Evolutionary conservation across 768 basidiomycete genomes (phyloP).

Genomic region (Hortiboletus flavorubellus): DNA sequence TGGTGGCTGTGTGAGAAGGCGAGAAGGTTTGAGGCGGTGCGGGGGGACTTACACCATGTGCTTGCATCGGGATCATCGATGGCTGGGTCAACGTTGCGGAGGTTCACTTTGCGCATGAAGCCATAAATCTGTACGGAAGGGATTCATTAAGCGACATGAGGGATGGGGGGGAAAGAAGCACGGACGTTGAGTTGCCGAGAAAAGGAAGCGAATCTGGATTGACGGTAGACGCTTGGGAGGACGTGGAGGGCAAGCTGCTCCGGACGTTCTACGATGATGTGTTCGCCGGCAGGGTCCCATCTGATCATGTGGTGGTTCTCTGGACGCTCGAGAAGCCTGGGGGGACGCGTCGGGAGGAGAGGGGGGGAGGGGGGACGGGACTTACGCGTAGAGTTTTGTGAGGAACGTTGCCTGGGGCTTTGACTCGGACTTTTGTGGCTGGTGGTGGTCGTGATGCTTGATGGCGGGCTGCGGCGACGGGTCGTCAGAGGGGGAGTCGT

Average conservation of each 20-base stretch:
- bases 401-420: constrained; percentile 95
- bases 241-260: constrained; percentile 93
- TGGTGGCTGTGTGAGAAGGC: constrained; percentile 34
- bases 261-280: constrained; percentile 93
- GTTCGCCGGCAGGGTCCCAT: constrained; percentile 90
- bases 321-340: constrained; percentile 80
- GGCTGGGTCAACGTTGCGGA: constrained; percentile 91
- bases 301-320: constrained; percentile 98
- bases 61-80: constrained; percentile 96
- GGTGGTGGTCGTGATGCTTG: constrained; percentile 42
- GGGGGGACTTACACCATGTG: constrained; percentile 81
- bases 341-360: constrained; percentile 17
- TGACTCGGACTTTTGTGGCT: constrained; percentile 62
- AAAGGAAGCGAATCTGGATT: constrained; percentile 96
- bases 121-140: constrained; percentile 78
- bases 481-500: constrained; percentile 46
- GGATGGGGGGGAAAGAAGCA: constrained; percentile 34
- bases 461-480: constrained; percentile 37
- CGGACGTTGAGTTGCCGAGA: constrained; percentile 94
- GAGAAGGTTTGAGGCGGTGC: constrained; percentile 15
- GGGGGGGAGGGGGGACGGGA: constrained; percentile 21
- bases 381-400: constrained; percentile 94
- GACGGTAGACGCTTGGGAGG: constrained; percentile 90
- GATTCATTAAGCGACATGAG: constrained; percentile 23
- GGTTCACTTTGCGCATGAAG: constrained; percentile 97